Conservation (phyloP, 139 green algal genomes). For the Mesotaenium endlicherianum region DNA sequence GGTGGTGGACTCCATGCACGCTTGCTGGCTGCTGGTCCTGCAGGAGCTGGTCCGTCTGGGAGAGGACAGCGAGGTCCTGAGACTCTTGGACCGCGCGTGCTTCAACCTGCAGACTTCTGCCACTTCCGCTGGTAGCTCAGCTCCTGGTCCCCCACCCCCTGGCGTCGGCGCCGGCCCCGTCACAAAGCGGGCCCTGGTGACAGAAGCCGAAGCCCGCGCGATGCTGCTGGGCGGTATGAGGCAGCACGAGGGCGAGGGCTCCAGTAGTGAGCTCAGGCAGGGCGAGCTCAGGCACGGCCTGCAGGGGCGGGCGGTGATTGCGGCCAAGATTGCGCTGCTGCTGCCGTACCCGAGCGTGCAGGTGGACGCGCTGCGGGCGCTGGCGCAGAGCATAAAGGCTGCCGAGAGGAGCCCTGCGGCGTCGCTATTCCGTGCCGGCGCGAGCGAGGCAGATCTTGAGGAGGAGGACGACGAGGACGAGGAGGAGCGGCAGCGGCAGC, state of each 20-base stretch:
- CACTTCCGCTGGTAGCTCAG: no score
- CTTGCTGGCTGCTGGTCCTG: conserved; percentile 9
- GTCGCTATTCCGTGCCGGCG: not conserved
- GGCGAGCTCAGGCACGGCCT: no score
- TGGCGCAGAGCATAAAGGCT: not conserved
- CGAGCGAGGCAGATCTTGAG: not conserved
- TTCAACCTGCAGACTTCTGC: no score
- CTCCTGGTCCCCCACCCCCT: no score
- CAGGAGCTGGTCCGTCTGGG: conserved; percentile 4
- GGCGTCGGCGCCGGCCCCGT: no score
- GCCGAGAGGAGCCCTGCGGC: not conserved
- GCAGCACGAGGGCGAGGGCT: no score
- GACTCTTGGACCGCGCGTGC: no score
- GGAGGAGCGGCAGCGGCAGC: not conserved
- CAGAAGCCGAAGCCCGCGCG: no score
- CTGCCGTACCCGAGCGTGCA: conserved; percentile 5
- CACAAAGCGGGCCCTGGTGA: no score
- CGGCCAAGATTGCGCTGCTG: conserved; percentile 15
- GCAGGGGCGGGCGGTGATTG: not conserved
- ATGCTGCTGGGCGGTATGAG: no score
- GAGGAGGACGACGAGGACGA: not conserved
- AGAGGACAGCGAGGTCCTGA: not conserved
- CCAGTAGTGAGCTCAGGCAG: no score
- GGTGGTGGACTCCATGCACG: not conserved
- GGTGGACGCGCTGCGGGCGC: not conserved